A percentile compares a stretch with the other conserved stretches of the same genome.
These are phyloP conservation scores for Apiotrichum domesticum DNA, from an alignment of 1,284 basidiomycete genomes.

Conservation along the genomic window DNA sequence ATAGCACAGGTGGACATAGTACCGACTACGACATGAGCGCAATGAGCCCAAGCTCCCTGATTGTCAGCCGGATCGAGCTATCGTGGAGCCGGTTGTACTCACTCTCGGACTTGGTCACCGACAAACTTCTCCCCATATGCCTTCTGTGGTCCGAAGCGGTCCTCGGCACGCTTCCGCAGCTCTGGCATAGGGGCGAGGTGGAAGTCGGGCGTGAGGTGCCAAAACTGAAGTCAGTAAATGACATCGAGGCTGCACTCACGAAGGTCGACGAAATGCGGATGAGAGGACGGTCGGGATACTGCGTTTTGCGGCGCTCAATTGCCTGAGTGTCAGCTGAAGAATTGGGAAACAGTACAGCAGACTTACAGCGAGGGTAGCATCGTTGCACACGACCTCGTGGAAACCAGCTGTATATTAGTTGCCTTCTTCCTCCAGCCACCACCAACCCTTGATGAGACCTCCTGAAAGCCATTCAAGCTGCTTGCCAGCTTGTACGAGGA, in stretches of 20 bases:
- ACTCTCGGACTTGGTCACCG: conserved; percentile 78
- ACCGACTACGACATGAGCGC: conserved; percentile 55
- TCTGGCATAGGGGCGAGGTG: conserved; percentile 60
- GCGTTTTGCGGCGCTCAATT: conserved; percentile 57
- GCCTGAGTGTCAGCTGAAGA: conserved; percentile 48
- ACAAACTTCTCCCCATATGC: conserved; percentile 74
- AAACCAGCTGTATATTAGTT: conserved; percentile 57
- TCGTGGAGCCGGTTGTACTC: conserved; percentile 30
- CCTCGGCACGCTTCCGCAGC: conserved; percentile 49
- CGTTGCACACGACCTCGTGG: conserved; percentile 84
- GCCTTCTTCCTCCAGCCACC: not conserved
- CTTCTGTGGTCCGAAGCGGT: conserved; percentile 41
- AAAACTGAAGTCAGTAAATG: conserved; percentile 54
- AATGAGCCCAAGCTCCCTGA: conserved; percentile 73
- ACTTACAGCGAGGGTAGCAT: conserved; percentile 62
- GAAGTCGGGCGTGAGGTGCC: conserved; percentile 80
- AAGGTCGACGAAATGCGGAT: conserved; percentile 90
- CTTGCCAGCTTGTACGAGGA: conserved; percentile 78
- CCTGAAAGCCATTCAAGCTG: conserved; percentile 84
- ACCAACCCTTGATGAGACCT: conserved; percentile 65
- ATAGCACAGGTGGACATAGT: not conserved
- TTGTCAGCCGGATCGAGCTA: conserved; percentile 1
- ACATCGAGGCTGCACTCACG: conserved; percentile 22
- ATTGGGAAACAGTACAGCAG: no score
- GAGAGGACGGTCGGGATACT: conserved; percentile 65